Conservation (phyloP, 345 rosid genomes). For the Gynandropsis gynandra region DNA sequence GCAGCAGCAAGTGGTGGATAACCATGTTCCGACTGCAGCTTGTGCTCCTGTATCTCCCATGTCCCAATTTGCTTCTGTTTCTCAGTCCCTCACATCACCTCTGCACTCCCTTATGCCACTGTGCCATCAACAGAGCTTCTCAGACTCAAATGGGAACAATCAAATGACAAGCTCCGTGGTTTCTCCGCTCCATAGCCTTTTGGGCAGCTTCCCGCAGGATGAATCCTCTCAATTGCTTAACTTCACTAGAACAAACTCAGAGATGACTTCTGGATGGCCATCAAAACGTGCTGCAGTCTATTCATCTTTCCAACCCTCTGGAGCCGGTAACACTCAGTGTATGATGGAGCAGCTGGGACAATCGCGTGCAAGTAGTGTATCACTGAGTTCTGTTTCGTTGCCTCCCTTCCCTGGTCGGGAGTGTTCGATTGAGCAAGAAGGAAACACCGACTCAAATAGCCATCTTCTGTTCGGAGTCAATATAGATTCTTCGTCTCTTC, state of each 20-base stretch:
- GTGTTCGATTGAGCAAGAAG: conserved; percentile 82
- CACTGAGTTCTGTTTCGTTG: conserved; percentile 58
- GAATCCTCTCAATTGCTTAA: conserved; percentile 58
- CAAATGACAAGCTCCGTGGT: conserved; percentile 31
- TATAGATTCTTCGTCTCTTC: conserved; percentile 73
- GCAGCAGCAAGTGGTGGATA: conserved; percentile 54
- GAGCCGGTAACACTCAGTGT: conserved; percentile 37
- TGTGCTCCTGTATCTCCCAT: conserved; percentile 41
- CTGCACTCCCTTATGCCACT: conserved; percentile 11
- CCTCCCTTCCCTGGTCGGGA: conserved; percentile 97
- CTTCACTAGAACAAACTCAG: conserved; percentile 50
- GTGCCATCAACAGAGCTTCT: conserved; percentile 70
- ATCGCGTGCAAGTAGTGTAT: conserved; percentile 39
- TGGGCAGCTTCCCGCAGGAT: conserved; percentile 65
- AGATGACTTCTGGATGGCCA: conserved; percentile 66
- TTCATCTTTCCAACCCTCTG: conserved; percentile 45
- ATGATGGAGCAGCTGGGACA: conserved; percentile 63
- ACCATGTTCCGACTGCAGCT: conserved; percentile 34
- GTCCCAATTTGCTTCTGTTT: conserved; percentile 61
- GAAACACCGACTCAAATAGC: conserved; percentile 64
- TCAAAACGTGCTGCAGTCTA: conserved; percentile 86
- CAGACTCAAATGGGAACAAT: conserved; percentile 58
- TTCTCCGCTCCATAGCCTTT: conserved; percentile 74
- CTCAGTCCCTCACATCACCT: conserved; percentile 43
- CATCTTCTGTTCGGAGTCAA: conserved; percentile 88